phyloP scores from a whole-genome alignment of 306 rosid species.

The Dryas octopetala region DNA sequence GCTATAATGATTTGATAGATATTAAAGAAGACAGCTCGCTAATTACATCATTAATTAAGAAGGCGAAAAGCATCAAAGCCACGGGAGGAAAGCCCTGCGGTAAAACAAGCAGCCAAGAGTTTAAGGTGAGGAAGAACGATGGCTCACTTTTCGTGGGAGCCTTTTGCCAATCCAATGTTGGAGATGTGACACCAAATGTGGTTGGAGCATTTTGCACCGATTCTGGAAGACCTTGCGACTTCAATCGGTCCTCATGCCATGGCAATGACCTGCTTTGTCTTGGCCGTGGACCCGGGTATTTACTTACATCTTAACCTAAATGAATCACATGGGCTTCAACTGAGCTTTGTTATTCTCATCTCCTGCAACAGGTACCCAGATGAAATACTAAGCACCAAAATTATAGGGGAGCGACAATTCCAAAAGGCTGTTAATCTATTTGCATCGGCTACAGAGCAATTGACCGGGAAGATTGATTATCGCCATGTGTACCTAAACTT shows the following conservation, averaged over 20 bases:
- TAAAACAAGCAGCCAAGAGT: slow-evolving; percentile 44
- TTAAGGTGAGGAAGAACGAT: slow-evolving; percentile 67
- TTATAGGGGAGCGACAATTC: slow-evolving; percentile 78
- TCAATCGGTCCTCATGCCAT: slow-evolving; percentile 70
- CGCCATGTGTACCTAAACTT: slow-evolving; percentile 68
- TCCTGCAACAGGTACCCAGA: slow-evolving; percentile 59
- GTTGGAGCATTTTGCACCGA: slow-evolving; percentile 78
- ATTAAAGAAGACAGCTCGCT: too few species aligned
- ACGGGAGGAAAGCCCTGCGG: slow-evolving; percentile 59
- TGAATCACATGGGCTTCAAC: too few species aligned
- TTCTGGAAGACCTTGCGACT: slow-evolving; percentile 67
- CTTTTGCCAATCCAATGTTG: slow-evolving; percentile 89
- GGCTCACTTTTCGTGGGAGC: slow-evolving; percentile 77
- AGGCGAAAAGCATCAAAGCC: slow-evolving; percentile 50
- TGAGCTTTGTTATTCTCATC: neutral
- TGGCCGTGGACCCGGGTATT: slow-evolving; percentile 82
- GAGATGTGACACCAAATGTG: slow-evolving; percentile 87
- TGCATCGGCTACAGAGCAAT: slow-evolving; percentile 48
- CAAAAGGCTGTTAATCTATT: slow-evolving; percentile 54
- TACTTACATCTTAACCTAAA: slow-evolving; percentile 4
- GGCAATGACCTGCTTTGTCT: slow-evolving; percentile 72
- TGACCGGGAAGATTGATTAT: slow-evolving; percentile 57
- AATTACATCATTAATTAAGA: slow-evolving; percentile 27
- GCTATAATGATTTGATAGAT: too few species aligned
- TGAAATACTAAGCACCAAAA: slow-evolving; percentile 72